Conservation (phyloP, 805 yeast species). For the Spathaspora hagerdaliae region DNA sequence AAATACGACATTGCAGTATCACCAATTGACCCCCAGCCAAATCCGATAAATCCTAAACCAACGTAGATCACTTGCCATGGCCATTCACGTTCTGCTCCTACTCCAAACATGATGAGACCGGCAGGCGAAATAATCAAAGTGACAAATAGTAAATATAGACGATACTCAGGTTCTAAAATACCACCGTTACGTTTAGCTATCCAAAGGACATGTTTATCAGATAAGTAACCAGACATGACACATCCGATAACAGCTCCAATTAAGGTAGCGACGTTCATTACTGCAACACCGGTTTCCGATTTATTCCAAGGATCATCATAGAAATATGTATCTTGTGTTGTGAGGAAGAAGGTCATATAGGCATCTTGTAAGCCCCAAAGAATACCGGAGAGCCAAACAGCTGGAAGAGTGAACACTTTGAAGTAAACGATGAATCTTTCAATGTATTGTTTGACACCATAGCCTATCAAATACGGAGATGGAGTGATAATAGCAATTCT, state of each 20-base stretch:
- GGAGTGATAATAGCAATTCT: slow-evolving; percentile 49
- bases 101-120: slow-evolving; percentile 63
- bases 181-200: slow-evolving; percentile 57
- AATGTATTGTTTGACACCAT: slow-evolving; percentile 63
- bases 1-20: slow-evolving; percentile 65
- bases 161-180: slow-evolving; percentile 60
- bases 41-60: slow-evolving; percentile 62
- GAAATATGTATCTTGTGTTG: slow-evolving; percentile 67
- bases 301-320: slow-evolving; percentile 66
- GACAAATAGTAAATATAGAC: slow-evolving; percentile 53
- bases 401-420: slow-evolving; percentile 60
- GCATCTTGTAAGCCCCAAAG: slow-evolving; percentile 83
- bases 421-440: slow-evolving; percentile 46
- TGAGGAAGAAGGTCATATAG: slow-evolving; percentile 67
- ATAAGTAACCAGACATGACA: slow-evolving; percentile 56
- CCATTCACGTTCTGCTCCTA: slow-evolving; percentile 56
- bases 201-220: slow-evolving; percentile 59
- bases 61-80: slow-evolving; percentile 53
- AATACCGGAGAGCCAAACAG: slow-evolving; percentile 61
- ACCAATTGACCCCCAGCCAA: slow-evolving; percentile 69
- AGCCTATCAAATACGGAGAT: slow-evolving; percentile 57
- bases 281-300: slow-evolving; percentile 61
- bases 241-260: slow-evolving; percentile 67
- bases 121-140: slow-evolving; percentile 57
- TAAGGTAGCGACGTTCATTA: slow-evolving; percentile 70